Evolutionary conservation across 345 rosid genomes (phyloP), one percentile per base, ranked within the genome.

Genomic region (Syzygium grande): DNA sequence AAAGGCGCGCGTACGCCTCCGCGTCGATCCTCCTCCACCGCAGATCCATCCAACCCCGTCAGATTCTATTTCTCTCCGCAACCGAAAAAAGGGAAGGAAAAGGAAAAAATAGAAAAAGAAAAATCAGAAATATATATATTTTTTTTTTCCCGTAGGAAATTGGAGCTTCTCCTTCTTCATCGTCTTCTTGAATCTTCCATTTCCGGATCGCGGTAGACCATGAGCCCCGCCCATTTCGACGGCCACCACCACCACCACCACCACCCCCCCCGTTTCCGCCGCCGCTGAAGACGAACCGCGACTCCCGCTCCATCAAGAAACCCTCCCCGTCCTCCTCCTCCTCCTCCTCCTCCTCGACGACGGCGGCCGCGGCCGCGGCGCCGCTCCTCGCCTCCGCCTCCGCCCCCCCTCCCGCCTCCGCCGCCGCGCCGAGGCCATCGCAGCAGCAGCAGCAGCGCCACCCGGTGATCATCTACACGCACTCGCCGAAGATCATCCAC

Each of bases 391-490:
- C 87, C 13, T 92, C 91, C 52, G 89, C 91, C 92, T 0, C 85
- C 80, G 49, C 63, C 25, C 11, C 51, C 51, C 11, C 51, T 2
- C 1, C 92, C 89, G 11, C 89, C 46, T 43, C 46, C 46, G 46
- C 46, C 7, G 46, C 1, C 46, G 7, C 46, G 46, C 46, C 46
- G 54, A 30, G 27, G 86, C 49, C 86, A 11, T 85, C 86, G 86
- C 56, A 84, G 56, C 55, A 84, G 58, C 53, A 85, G 29, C 89
- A 80, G 51, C 93, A 91, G 23, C 96, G 94, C 9, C 98, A 94
- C 49, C 99, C 99, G 10, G 99, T 98, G 52, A 96, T 98, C 86
- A 98, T 98, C 79, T 97, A 98, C 93, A 97, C 99, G 15, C 99
- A 96, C 87, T 94, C 98, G 15, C 99, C 99, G 11, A 96, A 94